Evolutionary conservation across 2,329 filamentous ascomycete species (phyloP), one percentile per base, ranked within the genome.

Genomic region (Alternaria rosae): DNA sequence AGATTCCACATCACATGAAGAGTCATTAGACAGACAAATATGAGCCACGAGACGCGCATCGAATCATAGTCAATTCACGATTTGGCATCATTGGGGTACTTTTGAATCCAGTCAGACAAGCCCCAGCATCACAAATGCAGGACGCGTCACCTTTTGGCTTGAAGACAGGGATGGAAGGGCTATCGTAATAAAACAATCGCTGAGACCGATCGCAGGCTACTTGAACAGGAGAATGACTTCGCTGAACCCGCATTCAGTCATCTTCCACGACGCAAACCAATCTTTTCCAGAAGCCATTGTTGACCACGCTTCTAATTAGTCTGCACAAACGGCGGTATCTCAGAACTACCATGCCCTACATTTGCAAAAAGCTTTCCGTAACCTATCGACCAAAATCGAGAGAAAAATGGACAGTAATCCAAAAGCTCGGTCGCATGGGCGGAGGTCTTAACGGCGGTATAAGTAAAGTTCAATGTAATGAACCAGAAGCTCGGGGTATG

Each of bases 391-490:
- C 12, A 35, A 12, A 21, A n/a, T 20, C 57, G 15, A 45, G n/a
- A 20, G 17, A 57, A 57, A 21, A 12, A 30, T 60, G 57, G 57
- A 21, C 12, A 5, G 32, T 56, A 17, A 25, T 57, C 44, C 32
- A 60, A 28, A 21, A 42, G 15, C 56, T 63, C 15, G 55, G 55
- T 4, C 59, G 32, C 11, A 50, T 62, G 21, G 44, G 50, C 26
- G 59, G 62, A n/a, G 62, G 62, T 12, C n/a, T 65, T 7, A 59
- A 62, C n/a, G 52, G 30, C 2, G 56, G 63, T n/a, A 66, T 66
- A 21, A 44, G 28, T 26, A 54, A 54, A 26, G 50, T 55, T 7
- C 41, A 21, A 13, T 48, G 50, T 47, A 42, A 21, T 10, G 30
- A 42, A 66, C 68, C 26, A 62, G 42, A 28, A 15, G 47, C 61